Evolutionary conservation across 805 yeast species (phyloP), one percentile per base, ranked within the genome.

Genomic region (Grigorovia transvaalensis): DNA sequence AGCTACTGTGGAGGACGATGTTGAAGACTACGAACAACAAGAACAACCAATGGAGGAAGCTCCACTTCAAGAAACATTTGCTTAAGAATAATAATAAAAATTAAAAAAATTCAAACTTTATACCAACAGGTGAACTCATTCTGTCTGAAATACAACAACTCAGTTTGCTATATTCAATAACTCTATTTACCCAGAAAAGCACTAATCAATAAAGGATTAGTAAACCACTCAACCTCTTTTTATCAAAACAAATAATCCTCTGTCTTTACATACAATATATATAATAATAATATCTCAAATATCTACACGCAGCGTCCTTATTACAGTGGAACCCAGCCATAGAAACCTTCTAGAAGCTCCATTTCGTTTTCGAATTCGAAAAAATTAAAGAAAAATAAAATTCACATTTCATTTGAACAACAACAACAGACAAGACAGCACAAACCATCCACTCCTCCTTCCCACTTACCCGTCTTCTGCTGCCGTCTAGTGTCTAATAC

Each of bases 1-100:
- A 59, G 87, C 84, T 50, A 78, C 81, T 53, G 77, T 79, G 52
- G 90, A 82, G 59, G 86, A 85, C 53, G 95, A 77, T 29, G 50
- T 13, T 35, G 51, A 45, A 18, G 44, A 41, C 4, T 30, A 48
- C 30, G 19, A 43, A 9, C 30, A 27, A 42, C 44, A 38, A 57
- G 67, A 64, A 50, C 66, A 64, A 59, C 69, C 68, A 49, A 56
- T 66, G 50, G 61, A 63, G 50, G 70, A 66, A 56, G 61, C 47
- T 5, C 18, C 18, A 18, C n/a, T 29, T 17, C 33, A 45, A n/a
- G 42, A 38, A 38, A 38, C 57, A 48, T 64, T 65, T 49, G 67
- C 64, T 49, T 63, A 56, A 54, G 41, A 38, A 15, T 13, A 38
- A 38, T 13, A 8, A 44, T n/a, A 23, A 44, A 44, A 29, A n/a